These are phyloP conservation scores for Gossypium schwendimanii DNA, from an alignment of 441 rosid species.

Conservation along the genomic window DNA sequence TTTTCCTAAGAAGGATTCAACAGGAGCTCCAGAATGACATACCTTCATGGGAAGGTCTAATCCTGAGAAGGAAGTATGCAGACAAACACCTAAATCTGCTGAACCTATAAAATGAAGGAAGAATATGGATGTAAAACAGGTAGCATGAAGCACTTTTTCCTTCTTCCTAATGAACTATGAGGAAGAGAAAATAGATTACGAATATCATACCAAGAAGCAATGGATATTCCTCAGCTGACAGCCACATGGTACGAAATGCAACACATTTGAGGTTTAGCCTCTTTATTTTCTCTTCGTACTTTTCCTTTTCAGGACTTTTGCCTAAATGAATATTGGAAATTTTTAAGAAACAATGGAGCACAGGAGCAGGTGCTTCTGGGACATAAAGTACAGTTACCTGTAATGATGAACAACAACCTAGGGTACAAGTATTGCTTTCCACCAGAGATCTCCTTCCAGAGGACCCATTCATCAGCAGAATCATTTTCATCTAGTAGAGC, in stretches of 20 bases:
- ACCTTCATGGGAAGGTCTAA: conserved; percentile 99
- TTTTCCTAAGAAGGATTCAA: neutral
- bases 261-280: conserved; percentile 73
- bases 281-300: conserved; percentile 77
- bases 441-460: conserved; percentile 42
- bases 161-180: neutral
- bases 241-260: conserved; percentile 97
- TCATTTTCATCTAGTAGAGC: conserved; percentile 69
- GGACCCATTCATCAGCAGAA: conserved; percentile 32
- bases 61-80: conserved; percentile 96
- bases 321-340: conserved; percentile 39
- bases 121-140: conserved; percentile 3
- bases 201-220: conserved; percentile 57
- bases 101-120: conserved; percentile 43
- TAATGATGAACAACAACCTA: conserved; percentile 70
- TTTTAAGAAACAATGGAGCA: conserved; percentile 9
- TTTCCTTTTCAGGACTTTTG: conserved; percentile 89
- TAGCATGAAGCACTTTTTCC: neutral
- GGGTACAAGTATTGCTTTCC: conserved; percentile 57
- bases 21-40: neutral
- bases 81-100: conserved; percentile 91
- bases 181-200: neutral
- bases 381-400: conserved; percentile 46
- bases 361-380: neutral
- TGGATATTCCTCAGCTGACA: conserved; percentile 92